Evolutionary conservation across 176 grass and related monocot species (phyloP), one percentile per base, ranked within the genome.

Genomic region (Lolium perenne): DNA sequence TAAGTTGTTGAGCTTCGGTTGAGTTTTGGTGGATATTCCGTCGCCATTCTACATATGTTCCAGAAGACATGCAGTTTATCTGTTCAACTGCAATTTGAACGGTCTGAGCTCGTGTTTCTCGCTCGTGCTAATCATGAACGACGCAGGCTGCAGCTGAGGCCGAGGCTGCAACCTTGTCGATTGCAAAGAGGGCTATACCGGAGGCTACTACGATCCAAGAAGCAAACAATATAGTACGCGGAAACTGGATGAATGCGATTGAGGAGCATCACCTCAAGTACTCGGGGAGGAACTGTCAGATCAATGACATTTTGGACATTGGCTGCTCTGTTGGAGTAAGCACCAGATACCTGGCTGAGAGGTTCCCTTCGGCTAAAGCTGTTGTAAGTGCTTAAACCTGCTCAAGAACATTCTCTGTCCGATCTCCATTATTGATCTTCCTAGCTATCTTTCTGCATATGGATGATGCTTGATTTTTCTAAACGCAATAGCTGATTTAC

Each of bases 291-390:
- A 82, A 90, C n/a, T 65, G 59, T 64, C 70, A 79, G 63, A 90
- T 97, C 35, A 94, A 83, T 65, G 88, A 90, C 60, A 88, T 97
- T 79, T 74, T 97, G 77, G 95, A 97, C 70, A 80, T 95, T 71
- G 95, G 95, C 26, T 97, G 95, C 89, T 97, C 95, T 48, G 87
- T 97, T 47, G 95, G 95, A 85, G 89, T 94, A 29, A 94, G 95
- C 95, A 90, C 91, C 29, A 83, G 92, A 74, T 92, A 81, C 74
- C 90, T 97, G 56, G 86, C 92, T 81, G 88, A 94, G 53, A 94
- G 58, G 85, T 93, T 93, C 82, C 89, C 92, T 83, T 90, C 91
- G 1, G 90, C 95, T 64, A 85, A 87, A 85, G 85, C 79, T 78
- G 88, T 92, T 54, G 95, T 95, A 88, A 90, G 89, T 88, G 5